phyloP scores from a whole-genome alignment of 2,329 filamentous ascomycete species.

The Arthroderma sp. region DNA sequence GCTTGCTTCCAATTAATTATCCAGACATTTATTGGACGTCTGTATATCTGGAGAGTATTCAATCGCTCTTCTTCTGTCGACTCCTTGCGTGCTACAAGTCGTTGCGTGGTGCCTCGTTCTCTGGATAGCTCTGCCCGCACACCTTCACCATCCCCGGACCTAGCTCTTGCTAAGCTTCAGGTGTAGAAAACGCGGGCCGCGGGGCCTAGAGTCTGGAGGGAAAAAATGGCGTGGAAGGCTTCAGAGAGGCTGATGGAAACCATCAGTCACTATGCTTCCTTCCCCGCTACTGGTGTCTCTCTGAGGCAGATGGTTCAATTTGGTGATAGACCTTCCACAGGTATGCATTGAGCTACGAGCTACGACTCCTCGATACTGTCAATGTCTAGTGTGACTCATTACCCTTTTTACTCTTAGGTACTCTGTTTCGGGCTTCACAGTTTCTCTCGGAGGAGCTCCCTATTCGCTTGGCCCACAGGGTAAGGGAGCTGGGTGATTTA shows the following conservation, averaged over 20 bases:
- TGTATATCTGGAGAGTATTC: no score
- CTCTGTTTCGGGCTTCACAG: constrained; percentile 91
- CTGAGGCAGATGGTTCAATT: constrained; percentile 99
- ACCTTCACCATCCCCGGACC: no score
- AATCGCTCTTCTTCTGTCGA: no score
- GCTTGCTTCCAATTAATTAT: no score
- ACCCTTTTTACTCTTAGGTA: constrained; percentile 44
- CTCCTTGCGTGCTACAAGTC: no score
- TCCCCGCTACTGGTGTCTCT: constrained; percentile 91
- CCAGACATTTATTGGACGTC: no score
- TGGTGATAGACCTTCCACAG: constrained; percentile 81
- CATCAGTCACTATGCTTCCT: constrained; percentile 93
- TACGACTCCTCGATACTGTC: background rate
- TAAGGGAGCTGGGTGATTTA: constrained; percentile 81
- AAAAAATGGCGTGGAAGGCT: constrained; percentile 54
- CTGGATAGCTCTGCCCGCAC: no score
- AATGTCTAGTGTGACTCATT: background rate
- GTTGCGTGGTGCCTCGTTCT: no score
- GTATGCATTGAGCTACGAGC: constrained; percentile 35
- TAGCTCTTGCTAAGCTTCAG: no score
- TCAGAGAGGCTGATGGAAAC: constrained; percentile 86
- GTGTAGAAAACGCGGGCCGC: background rate
- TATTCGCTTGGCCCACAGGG: constrained; percentile 88
- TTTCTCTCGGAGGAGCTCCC: constrained; percentile 97
- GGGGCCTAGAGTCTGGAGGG: background rate